A percentile compares a stretch with the other conserved stretches of the same genome.
These are phyloP conservation scores for Nectriaceae sp. DNA, from an alignment of 2,329 filamentous ascomycete species.

Conservation along the genomic window DNA sequence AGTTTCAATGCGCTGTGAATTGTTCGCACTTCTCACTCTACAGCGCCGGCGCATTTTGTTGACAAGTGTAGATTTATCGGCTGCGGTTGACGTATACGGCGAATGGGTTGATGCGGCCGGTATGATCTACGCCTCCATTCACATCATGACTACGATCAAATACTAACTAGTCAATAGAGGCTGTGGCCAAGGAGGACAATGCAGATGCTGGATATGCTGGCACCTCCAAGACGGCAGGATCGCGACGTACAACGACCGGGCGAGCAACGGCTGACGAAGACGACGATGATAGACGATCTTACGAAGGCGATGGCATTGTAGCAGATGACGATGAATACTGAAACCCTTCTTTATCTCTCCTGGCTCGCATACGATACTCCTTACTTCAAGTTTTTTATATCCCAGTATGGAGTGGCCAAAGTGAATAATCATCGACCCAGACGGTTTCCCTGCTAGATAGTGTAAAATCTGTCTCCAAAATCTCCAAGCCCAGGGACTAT, in stretches of 20 bases:
- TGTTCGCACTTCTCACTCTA: constrained; percentile 55
- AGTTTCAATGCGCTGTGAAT: constrained; percentile 90
- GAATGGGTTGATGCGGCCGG: constrained; percentile 93
- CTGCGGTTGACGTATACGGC: constrained; percentile 91
- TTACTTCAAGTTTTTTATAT: constrained; percentile 16
- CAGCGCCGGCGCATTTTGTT: constrained; percentile 15
- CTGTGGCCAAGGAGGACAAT: constrained; percentile 51
- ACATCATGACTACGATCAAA: not conserved
- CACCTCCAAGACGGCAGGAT: constrained; percentile 26
- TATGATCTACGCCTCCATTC: constrained; percentile 33
- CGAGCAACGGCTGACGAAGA: constrained; percentile 40
- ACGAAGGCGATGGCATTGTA: constrained; percentile 55
- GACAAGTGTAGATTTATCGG: constrained; percentile 70
- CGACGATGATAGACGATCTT: constrained; percentile 53
- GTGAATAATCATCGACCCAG: constrained; percentile 1
- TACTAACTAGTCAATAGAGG: constrained; percentile 38
- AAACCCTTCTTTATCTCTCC: constrained; percentile 27
- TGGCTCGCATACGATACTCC: constrained; percentile 20
- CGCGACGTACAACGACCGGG: constrained; percentile 22
- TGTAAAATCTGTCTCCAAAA: constrained; percentile 96
- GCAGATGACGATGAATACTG: constrained; percentile 60
- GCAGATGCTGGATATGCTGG: constrained; percentile 30
- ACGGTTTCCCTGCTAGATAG: constrained; percentile 56
- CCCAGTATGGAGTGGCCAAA: constrained; percentile 11
- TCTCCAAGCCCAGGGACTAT: constrained; percentile 93